phyloP scores from a whole-genome alignment of 371 early-diverging fungal genomes.

The Apophysomyces sp. region DNA sequence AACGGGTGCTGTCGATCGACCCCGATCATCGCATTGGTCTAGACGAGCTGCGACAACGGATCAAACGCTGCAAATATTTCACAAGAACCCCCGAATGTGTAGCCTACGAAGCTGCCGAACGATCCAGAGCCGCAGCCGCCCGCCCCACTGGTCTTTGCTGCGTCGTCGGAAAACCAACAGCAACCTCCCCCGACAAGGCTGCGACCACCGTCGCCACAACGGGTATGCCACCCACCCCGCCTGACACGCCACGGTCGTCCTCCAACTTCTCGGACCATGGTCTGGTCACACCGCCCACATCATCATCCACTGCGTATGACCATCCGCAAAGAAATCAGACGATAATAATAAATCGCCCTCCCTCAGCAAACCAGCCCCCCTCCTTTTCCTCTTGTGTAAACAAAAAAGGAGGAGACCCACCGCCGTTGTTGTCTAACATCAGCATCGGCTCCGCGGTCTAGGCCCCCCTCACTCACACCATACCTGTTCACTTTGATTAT shows the following conservation, averaged over 20 bases:
- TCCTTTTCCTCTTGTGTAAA: not conserved
- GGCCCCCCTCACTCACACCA: not conserved
- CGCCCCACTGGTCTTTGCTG: too few species aligned
- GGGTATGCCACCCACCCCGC: not conserved
- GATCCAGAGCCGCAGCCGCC: too few species aligned
- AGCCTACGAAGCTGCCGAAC: constrained; percentile 12
- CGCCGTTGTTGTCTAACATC: not conserved
- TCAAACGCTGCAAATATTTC: constrained; percentile 61
- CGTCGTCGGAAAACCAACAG: too few species aligned
- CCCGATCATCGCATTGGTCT: constrained; percentile 69
- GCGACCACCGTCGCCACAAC: too few species aligned
- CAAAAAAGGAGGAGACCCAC: too few species aligned
- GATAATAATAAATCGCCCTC: too few species aligned
- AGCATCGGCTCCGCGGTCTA: not conserved
- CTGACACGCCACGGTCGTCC: not conserved
- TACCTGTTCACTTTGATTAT: not conserved
- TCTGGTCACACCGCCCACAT: not conserved
- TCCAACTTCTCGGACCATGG: not conserved
- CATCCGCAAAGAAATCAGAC: not conserved
- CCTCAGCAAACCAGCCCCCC: too few species aligned
- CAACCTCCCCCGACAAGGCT: too few species aligned
- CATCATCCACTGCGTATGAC: too few species aligned
- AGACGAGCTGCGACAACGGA: constrained; percentile 57
- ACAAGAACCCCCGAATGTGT: constrained; percentile 41
- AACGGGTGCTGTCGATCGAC: constrained; percentile 71